Conservation (phyloP, 306 rosid genomes). For the Vigna nakashimae region DNA sequence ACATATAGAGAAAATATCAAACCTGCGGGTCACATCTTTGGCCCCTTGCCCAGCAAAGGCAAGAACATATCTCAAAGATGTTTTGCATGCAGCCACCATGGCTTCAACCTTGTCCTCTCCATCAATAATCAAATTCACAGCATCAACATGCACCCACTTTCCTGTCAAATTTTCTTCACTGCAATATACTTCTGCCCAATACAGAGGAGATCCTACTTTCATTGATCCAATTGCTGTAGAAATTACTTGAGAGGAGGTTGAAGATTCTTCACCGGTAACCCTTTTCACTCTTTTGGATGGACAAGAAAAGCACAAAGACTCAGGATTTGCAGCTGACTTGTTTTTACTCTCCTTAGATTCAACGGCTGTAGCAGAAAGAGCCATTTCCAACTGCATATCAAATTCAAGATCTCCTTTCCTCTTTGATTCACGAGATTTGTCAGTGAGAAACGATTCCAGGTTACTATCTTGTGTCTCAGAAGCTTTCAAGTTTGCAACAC, state of each 20-base stretch:
- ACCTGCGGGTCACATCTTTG: conserved; percentile 99
- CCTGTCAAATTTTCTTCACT: conserved; percentile 87
- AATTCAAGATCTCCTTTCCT: conserved; percentile 94
- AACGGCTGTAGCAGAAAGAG: conserved; percentile 74
- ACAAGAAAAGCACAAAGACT: conserved; percentile 44
- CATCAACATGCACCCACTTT: conserved; percentile 96
- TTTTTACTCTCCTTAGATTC: conserved; percentile 48
- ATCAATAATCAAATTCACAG: conserved; percentile 79
- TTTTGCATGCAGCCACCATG: conserved; percentile 84
- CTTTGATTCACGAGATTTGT: conserved; percentile 57
- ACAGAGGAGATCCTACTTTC: conserved; percentile 84
- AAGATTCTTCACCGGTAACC: conserved; percentile 57
- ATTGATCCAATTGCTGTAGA: conserved; percentile 86
- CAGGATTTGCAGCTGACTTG: conserved; percentile 46
- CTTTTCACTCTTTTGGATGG: conserved; percentile 64
- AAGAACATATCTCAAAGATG: conserved; percentile 85
- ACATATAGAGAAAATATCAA: conserved; percentile 41
- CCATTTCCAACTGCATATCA: conserved; percentile 91
- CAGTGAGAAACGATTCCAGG: conserved; percentile 41
- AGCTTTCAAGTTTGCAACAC: conserved; percentile 43
- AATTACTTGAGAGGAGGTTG: conserved; percentile 58
- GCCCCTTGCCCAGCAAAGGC: conserved; percentile 97
- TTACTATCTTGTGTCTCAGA: conserved; percentile 49
- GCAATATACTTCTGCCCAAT: conserved; percentile 97
- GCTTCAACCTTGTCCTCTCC: conserved; percentile 91